Conservation (phyloP, 306 rosid species). For the Prunus kanzakura region DNA sequence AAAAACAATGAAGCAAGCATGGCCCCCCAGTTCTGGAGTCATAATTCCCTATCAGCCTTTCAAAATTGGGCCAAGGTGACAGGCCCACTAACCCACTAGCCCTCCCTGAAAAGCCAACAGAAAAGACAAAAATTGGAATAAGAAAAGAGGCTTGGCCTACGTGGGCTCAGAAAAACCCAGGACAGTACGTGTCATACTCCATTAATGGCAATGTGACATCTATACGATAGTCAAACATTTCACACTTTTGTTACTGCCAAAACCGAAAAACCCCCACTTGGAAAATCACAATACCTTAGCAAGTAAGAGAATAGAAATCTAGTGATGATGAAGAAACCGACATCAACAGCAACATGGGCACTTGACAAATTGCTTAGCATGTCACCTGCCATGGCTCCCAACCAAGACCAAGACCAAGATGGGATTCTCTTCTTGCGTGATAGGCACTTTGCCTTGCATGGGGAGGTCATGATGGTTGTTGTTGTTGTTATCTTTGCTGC, state of each 20-base stretch:
- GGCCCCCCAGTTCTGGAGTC: too few relatives aligned
- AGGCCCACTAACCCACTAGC: too few relatives aligned
- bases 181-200: too few relatives aligned
- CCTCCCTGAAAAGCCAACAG: too few relatives aligned
- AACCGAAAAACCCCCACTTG: background rate
- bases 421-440: conserved; percentile 38
- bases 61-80: too few relatives aligned
- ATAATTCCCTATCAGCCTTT: too few relatives aligned
- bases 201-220: background rate
- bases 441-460: conserved; percentile 45
- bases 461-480: conserved; percentile 39
- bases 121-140: too few relatives aligned
- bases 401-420: conserved; percentile 18
- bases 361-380: background rate
- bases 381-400: conserved; percentile 24
- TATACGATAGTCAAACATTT: background rate
- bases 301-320: background rate
- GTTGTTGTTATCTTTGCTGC: conserved; percentile 33
- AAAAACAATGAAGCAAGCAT: too few relatives aligned
- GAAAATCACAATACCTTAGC: background rate
- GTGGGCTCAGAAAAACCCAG: too few relatives aligned
- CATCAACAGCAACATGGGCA: background rate
- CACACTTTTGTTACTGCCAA: background rate
- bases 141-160: too few relatives aligned
- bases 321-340: background rate